phyloP scores from a whole-genome alignment of 2,329 filamentous ascomycete genomes.

The Pseudogymnoascus sp. region DNA sequence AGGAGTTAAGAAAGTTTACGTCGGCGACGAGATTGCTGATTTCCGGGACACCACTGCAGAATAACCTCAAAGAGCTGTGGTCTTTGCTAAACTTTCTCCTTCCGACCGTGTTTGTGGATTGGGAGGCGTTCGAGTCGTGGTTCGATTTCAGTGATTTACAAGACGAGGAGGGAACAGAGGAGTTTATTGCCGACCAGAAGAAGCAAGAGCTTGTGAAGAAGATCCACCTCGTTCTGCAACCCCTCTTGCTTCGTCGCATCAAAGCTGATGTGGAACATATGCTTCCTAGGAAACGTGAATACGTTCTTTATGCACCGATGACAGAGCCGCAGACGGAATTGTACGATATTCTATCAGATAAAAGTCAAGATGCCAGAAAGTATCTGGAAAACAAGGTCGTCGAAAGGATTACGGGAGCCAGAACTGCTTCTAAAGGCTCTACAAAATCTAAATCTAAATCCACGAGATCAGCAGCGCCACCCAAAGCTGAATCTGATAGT shows the following conservation, averaged over 20 bases:
- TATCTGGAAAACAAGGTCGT: constrained; percentile 77
- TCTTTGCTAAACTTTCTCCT: constrained; percentile 88
- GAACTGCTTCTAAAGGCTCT: constrained; percentile 13
- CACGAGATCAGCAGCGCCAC: not conserved
- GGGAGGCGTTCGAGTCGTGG: constrained; percentile 90
- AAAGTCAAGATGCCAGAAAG: constrained; percentile 54
- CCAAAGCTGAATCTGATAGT: constrained; percentile 21
- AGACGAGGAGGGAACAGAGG: constrained; percentile 70
- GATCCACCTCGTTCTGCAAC: constrained; percentile 87
- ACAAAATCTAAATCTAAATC: not conserved
- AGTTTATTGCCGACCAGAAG: constrained; percentile 71
- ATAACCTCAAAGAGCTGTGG: constrained; percentile 93
- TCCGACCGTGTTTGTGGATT: constrained; percentile 85
- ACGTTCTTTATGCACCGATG: constrained; percentile 88
- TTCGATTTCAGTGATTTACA: constrained; percentile 93
- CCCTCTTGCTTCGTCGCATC: constrained; percentile 76
- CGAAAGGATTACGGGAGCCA: constrained; percentile 47
- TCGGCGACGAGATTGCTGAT: constrained; percentile 89
- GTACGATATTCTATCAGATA: constrained; percentile 61
- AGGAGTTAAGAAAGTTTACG: constrained; percentile 78
- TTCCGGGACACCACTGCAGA: constrained; percentile 90
- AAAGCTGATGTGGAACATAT: constrained; percentile 89
- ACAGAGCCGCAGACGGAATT: constrained; percentile 85
- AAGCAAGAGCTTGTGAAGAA: constrained; percentile 76
- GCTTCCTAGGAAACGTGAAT: constrained; percentile 94